Conservation (phyloP, 331 rosid species). For the Quercus lobata region DNA sequence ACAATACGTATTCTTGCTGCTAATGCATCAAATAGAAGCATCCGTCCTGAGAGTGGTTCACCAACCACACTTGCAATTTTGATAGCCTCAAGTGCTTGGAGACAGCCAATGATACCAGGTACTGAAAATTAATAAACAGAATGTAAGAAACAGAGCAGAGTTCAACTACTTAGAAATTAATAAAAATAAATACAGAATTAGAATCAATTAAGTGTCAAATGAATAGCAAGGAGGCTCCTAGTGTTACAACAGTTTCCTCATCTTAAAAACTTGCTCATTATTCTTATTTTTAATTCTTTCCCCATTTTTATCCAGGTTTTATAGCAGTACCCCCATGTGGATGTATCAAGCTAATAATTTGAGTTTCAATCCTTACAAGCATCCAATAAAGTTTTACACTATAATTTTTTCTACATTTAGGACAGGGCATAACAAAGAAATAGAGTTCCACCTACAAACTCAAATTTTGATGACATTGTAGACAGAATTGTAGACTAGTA, state of each 20-base stretch:
- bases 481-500: neutral
- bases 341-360: neutral
- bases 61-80: slow-evolving; percentile 81
- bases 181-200: neutral
- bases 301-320: neutral
- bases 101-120: slow-evolving; percentile 96
- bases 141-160: neutral
- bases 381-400: neutral
- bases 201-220: neutral
- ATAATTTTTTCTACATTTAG: neutral
- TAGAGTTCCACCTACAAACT: neutral
- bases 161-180: neutral
- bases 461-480: neutral
- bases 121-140: slow-evolving; percentile 46
- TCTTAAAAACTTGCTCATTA: neutral
- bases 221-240: neutral
- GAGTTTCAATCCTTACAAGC: neutral
- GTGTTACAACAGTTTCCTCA: neutral
- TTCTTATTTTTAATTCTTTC: neutral
- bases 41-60: slow-evolving; percentile 83
- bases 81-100: slow-evolving; percentile 96
- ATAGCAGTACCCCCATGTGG: neutral
- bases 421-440: neutral
- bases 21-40: slow-evolving; percentile 91
- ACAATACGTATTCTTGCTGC: slow-evolving; percentile 74